Percentiles rank a stretch among this genome's conserved stretches.
phyloP scores from a whole-genome alignment of 768 basidiomycete species.

The Suillus weaverae region DNA sequence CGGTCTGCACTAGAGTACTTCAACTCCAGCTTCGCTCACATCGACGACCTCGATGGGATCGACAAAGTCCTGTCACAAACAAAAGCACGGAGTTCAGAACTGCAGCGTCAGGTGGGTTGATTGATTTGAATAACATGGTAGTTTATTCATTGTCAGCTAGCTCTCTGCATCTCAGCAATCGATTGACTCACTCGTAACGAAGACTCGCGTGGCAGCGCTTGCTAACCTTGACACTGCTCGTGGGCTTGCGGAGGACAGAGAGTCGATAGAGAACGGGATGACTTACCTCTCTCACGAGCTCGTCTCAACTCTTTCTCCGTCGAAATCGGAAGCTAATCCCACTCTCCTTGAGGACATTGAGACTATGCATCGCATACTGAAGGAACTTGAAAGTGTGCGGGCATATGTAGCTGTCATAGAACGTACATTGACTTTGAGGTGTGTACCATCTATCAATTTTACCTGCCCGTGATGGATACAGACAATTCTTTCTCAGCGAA shows the following conservation, averaged over 20 bases:
- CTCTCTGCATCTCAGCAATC: constrained; percentile 51
- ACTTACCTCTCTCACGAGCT: constrained; percentile 65
- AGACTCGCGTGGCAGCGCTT: constrained; percentile 48
- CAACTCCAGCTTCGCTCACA: constrained; percentile 51
- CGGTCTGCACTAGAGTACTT: constrained; percentile 36
- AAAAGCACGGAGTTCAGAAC: constrained; percentile 26
- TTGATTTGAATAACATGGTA: neutral
- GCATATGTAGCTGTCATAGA: constrained; percentile 77
- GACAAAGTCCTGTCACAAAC: constrained; percentile 46
- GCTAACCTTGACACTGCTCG: constrained; percentile 63
- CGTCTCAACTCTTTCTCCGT: constrained; percentile 47
- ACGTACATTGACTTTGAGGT: constrained; percentile 74
- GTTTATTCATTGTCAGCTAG: constrained; percentile 45
- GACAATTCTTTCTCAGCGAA: constrained; percentile 44
- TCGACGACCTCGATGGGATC: constrained; percentile 39
- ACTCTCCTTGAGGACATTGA: constrained; percentile 85
- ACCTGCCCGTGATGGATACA: constrained; percentile 9
- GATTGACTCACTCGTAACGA: constrained; percentile 46
- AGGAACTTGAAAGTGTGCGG: constrained; percentile 73
- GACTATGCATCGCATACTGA: constrained; percentile 70
- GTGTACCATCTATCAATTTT: constrained; percentile 18
- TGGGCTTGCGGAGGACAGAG: constrained; percentile 72
- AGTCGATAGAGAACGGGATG: constrained; percentile 78
- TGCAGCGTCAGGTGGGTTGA: constrained; percentile 4
- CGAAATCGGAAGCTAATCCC: constrained; percentile 46